Evolutionary conservation across 495 filamentous ascomycete genomes (phyloP), one percentile per base, ranked within the genome.

Genomic region (Hypoxylon crocopeplum): DNA sequence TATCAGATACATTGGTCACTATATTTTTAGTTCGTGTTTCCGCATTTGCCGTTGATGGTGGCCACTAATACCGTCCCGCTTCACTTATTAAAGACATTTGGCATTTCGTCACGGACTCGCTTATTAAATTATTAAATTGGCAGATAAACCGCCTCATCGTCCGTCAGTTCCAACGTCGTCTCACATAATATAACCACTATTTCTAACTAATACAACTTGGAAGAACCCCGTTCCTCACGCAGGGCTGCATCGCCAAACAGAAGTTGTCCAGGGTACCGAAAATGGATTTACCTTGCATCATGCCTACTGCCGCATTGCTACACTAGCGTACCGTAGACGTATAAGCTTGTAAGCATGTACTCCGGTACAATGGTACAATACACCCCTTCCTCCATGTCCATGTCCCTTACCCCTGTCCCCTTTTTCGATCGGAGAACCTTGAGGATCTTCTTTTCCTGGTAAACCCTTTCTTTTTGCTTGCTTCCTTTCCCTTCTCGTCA

Each of bases 371-470:
- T 25, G 24, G 20, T 41, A 49, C 37, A 29, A 30, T 29, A 29
- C 25, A 10, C 10, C 25, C 10, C 25, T 29, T 10, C 10, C 25
- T 29, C 25, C 10, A 5, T 29, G 25, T 29, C 25, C 10, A 5
- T 29, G 25, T 34, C 5, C n/a, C 32, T 34, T 3, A 12, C 22
- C 2, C 27, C 32, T 34, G 32, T 6, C 13, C 2, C 27, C 22
- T 57, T 48, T 36, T 40, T 60, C 56, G 56, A 65, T 65, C 56
- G 55, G 51, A 61, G 56, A 65, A 60, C 62, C 62, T 56, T 61
- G 62, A 60, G 46, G 56, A 65, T 53, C 51, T 60, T 34, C 46
- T 34, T 39, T 30, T 32, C 24, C 5, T 17, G n/a, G 13, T 45
- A 24, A 16, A 24, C 22, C 34, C 37, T 54, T 39, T 42, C 16